Evolutionary conservation across 345 rosid genomes (phyloP).

Genomic region (Syzygium aqueum): DNA sequence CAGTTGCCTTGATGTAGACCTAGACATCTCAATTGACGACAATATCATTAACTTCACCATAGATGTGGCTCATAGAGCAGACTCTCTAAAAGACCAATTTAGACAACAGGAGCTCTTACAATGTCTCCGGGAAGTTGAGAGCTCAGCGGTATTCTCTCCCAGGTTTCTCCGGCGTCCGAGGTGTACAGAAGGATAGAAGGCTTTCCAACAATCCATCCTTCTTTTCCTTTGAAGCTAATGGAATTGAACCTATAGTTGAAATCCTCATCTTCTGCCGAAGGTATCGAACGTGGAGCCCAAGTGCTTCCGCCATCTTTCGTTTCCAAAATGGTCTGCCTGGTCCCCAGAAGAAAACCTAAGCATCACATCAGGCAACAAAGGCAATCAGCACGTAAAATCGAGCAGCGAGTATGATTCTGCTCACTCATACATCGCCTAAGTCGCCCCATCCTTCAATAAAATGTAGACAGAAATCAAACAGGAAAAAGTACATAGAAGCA

Average conservation of each 20-base stretch:
- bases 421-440: not conserved
- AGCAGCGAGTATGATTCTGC: not conserved
- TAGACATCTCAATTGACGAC: slow-evolving; percentile 2
- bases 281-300: slow-evolving; percentile 74
- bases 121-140: slow-evolving; percentile 95
- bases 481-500: not conserved
- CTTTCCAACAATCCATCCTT: slow-evolving; percentile 96
- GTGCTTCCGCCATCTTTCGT: slow-evolving; percentile 77
- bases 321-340: slow-evolving; percentile 87
- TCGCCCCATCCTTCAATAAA: not conserved
- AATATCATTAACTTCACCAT: not conserved
- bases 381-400: not conserved
- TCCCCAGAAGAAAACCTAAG: slow-evolving; percentile 71
- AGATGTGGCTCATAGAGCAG: not conserved
- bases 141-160: slow-evolving; percentile 82
- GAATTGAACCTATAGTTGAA: slow-evolving; percentile 93
- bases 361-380: not conserved
- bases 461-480: not conserved
- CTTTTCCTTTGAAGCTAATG: slow-evolving; percentile 75
- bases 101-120: slow-evolving; percentile 18
- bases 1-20: slow-evolving; percentile 95
- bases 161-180: slow-evolving; percentile 66
- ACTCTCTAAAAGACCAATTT: not conserved
- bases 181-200: slow-evolving; percentile 86
- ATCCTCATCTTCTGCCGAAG: slow-evolving; percentile 94